These are phyloP conservation scores for Tylopilus microsporus DNA, from an alignment of 1,284 basidiomycete genomes.

Conservation along the genomic window DNA sequence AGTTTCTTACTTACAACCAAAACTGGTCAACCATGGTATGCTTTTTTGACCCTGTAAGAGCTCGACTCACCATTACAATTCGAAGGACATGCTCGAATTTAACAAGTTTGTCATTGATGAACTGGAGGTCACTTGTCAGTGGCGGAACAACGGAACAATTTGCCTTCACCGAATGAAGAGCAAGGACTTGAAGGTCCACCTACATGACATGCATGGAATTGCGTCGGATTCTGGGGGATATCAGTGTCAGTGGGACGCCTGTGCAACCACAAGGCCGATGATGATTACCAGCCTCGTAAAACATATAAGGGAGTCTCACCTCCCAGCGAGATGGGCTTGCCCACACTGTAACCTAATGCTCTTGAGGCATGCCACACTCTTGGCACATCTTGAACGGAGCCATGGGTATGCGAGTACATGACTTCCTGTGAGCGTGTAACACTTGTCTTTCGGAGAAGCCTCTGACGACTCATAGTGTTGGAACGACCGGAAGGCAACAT, in stretches of 20 bases:
- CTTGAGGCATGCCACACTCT: conserved; percentile 7
- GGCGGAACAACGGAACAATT: background rate
- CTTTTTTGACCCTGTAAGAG: too few species aligned
- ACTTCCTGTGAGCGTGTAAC: conserved; percentile 3
- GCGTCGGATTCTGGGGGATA: conserved; percentile 1
- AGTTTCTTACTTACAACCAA: too few species aligned
- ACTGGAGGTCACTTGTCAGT: conserved; percentile 1
- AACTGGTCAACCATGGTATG: too few species aligned
- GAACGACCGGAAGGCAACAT: too few species aligned
- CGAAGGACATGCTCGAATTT: conserved; percentile 9
- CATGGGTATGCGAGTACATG: background rate
- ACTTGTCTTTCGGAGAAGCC: too few species aligned
- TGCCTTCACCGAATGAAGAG: background rate
- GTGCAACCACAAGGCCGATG: background rate
- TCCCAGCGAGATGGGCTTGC: conserved; percentile 13
- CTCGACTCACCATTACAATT: too few species aligned
- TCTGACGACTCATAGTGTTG: too few species aligned
- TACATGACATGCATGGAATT: conserved; percentile 11
- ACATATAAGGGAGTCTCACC: conserved; percentile 12
- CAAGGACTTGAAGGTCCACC: conserved; percentile 6
- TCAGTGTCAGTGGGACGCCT: conserved; percentile 9
- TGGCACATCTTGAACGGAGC: background rate
- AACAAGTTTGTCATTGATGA: conserved; percentile 1
- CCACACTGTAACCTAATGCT: background rate
- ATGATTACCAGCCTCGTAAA: conserved; percentile 7